phyloP scores from a whole-genome alignment of 148 eudicot species.

The Chenopodium berlandieri region DNA sequence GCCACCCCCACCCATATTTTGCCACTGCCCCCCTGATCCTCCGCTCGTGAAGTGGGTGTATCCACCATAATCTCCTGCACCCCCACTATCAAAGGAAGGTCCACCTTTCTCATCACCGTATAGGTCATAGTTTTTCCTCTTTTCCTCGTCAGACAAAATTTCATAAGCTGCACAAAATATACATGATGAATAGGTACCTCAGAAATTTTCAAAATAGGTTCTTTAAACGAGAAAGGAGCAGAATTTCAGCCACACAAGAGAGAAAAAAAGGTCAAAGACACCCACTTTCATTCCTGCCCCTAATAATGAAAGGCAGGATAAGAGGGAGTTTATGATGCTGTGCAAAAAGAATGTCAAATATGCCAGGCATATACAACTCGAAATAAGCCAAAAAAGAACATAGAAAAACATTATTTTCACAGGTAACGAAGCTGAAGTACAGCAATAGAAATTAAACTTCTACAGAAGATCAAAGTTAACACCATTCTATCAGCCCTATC shows the following conservation, averaged over 20 bases:
- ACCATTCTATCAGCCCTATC: not conserved
- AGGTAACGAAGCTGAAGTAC: not conserved
- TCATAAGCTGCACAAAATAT: constrained; percentile 69
- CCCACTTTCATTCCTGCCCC: not conserved
- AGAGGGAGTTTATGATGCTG: not conserved
- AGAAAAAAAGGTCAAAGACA: not conserved
- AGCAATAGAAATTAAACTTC: too few relatives aligned
- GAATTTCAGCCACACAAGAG: not conserved
- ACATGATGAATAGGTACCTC: constrained; percentile 3
- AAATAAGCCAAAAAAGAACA: not conserved
- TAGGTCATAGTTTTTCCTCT: constrained; percentile 89
- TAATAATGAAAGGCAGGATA: not conserved
- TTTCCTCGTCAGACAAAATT: constrained; percentile 80
- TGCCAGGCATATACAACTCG: not conserved
- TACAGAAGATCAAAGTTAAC: not conserved
- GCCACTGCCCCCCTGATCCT: constrained; percentile 72
- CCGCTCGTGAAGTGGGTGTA: constrained; percentile 65
- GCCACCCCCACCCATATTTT: constrained; percentile 72
- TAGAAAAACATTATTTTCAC: not conserved
- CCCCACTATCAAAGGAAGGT: constrained; percentile 72
- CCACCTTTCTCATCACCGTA: constrained; percentile 81
- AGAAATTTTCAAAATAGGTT: not conserved
- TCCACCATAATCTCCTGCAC: constrained; percentile 55
- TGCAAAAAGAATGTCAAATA: not conserved
- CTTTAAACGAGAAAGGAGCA: not conserved